Percentiles rank a stretch among this genome's conserved stretches.
Evolutionary conservation across 1,284 basidiomycete species (phyloP).

Genomic region (Gomphus sp.): DNA sequence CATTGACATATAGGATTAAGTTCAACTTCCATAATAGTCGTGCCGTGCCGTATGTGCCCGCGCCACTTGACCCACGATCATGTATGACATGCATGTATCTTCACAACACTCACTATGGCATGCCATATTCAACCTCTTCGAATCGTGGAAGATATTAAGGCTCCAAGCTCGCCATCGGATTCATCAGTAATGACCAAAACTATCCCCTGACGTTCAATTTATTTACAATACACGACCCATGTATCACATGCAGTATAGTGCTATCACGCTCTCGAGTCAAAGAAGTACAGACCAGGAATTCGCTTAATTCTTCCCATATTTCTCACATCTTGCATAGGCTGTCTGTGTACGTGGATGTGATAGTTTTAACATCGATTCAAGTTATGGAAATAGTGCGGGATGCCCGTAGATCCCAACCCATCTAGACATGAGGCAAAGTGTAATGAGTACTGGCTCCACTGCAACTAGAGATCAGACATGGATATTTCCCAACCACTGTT

Average conservation of each 20-base stretch:
- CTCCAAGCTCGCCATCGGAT: conserved; percentile 14
- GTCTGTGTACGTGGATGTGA: conserved; percentile 18
- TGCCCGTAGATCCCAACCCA: neutral
- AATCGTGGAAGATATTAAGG: conserved; percentile 51
- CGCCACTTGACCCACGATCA: conserved; percentile 39
- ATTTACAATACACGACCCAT: conserved; percentile 90
- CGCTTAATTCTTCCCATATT: neutral
- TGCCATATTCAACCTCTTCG: conserved; percentile 71
- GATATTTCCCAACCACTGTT: no score
- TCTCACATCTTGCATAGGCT: neutral
- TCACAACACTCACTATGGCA: conserved; percentile 74
- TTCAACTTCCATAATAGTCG: conserved; percentile 31
- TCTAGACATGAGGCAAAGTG: neutral
- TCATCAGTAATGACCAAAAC: conserved; percentile 45
- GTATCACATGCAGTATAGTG: conserved; percentile 94
- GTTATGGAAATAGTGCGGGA: conserved; percentile 46
- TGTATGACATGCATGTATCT: conserved; percentile 66
- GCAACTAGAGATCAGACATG: no score
- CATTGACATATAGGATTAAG: neutral
- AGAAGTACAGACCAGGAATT: conserved; percentile 36
- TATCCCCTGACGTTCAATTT: conserved; percentile 81
- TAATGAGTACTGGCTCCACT: no score
- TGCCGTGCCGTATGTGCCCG: conserved; percentile 66
- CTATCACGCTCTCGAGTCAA: conserved; percentile 84
- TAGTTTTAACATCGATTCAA: conserved; percentile 45